A percentile compares a stretch with the other conserved stretches of the same genome.
Conservation (phyloP, 2,329 filamentous ascomycete species). For the Alternaria hordeiaustralica region DNA sequence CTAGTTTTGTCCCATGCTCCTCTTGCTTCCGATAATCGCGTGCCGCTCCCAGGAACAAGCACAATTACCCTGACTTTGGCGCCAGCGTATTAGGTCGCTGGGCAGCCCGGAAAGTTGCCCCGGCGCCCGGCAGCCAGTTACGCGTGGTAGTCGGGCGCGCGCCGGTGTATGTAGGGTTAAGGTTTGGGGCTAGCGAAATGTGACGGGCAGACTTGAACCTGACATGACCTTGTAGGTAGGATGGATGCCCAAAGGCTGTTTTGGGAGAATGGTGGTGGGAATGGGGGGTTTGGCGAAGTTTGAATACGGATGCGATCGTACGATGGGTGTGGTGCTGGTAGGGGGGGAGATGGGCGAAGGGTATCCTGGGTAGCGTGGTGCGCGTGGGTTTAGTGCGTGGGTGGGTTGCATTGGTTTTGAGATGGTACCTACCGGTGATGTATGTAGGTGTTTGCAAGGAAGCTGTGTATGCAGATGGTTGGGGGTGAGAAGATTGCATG, state of each 20-base stretch:
- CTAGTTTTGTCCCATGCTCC: not conserved
- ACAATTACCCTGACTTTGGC: slow-evolving; percentile 1
- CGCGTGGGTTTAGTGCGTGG: not conserved
- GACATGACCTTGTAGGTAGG: not conserved
- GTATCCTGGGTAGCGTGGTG: not conserved
- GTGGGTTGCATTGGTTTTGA: not conserved
- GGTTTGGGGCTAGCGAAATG: not conserved
- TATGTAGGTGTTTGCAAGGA: not conserved
- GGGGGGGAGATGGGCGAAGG: not conserved
- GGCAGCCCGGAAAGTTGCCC: not conserved
- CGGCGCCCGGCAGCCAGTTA: not conserved
- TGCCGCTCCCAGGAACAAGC: not conserved
- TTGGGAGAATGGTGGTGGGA: not conserved
- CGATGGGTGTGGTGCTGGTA: not conserved
- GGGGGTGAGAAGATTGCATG: not conserved
- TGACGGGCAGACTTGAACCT: not conserved
- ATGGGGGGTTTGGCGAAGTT: not conserved
- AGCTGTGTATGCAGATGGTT: not conserved
- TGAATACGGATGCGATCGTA: not conserved
- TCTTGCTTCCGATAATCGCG: not conserved
- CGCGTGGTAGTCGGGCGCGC: not conserved
- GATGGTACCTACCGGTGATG: not conserved
- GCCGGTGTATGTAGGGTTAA: not conserved
- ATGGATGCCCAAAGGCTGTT: not conserved
- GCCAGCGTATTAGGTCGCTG: not conserved